Conservation (phyloP, 331 rosid genomes). For the Stylosanthes scabra region DNA sequence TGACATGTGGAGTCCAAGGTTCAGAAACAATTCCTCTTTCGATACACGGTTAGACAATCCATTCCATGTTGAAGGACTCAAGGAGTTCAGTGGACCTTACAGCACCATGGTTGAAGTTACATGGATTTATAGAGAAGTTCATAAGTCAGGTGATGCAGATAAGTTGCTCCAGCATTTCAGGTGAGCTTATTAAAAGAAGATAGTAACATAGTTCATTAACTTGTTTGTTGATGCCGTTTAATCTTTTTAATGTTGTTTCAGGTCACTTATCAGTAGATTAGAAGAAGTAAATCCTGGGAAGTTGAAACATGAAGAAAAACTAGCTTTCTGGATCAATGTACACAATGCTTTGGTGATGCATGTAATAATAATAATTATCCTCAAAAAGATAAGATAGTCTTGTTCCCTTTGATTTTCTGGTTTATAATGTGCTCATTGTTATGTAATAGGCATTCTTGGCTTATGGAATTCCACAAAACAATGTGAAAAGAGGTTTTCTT, state of each 20-base stretch:
- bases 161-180: constrained; percentile 85
- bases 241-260: constrained; percentile 42
- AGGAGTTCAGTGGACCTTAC: constrained; percentile 97
- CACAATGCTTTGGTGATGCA: constrained; percentile 99
- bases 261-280: constrained; percentile 74
- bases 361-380: constrained; percentile 57
- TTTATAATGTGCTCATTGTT: constrained; percentile 32
- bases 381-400: constrained; percentile 14
- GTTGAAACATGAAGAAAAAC: constrained; percentile 84
- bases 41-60: constrained; percentile 87
- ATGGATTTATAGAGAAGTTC: constrained; percentile 79
- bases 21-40: constrained; percentile 78
- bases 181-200: constrained; percentile 46
- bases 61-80: constrained; percentile 85
- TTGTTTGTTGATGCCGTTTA: constrained; percentile 16
- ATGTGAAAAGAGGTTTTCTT: constrained; percentile 74
- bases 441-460: constrained; percentile 92
- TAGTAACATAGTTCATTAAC: background rate
- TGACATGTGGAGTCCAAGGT: constrained; percentile 87
- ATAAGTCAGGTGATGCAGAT: constrained; percentile 68
- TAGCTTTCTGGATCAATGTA: constrained; percentile 96
- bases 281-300: constrained; percentile 83
- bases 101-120: constrained; percentile 98
- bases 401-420: constrained; percentile 17
- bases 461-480: constrained; percentile 94